phyloP scores from a whole-genome alignment of 2,329 filamentous ascomycete genomes.

The Talaromyces sp. region DNA sequence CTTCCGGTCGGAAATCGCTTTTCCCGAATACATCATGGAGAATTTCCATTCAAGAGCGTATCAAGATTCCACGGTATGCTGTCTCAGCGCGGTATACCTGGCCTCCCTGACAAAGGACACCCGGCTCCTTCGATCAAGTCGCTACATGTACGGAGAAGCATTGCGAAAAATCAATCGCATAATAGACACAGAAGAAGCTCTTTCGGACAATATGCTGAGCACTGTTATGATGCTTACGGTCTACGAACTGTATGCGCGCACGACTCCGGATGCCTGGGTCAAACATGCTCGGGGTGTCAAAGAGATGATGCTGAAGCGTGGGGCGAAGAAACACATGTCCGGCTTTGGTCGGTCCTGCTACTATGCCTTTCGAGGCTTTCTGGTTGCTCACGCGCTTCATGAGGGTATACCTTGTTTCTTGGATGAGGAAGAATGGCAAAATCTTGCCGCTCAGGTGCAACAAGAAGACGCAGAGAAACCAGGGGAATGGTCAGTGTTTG shows the following conservation, averaged over 20 bases:
- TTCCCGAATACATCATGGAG: constrained; percentile 29
- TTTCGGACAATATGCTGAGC: constrained; percentile 33
- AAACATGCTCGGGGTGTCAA: constrained; percentile 36
- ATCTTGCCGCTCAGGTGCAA: constrained; percentile 21
- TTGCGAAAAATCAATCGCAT: constrained; percentile 30
- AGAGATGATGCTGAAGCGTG: constrained; percentile 34
- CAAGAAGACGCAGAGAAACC: constrained; percentile 18
- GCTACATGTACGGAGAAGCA: constrained; percentile 28
- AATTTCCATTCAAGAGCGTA: constrained; percentile 20
- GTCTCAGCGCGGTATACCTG: constrained; percentile 28
- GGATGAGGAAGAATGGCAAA: constrained; percentile 34
- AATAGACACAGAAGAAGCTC: constrained; percentile 30
- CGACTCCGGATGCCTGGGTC: constrained; percentile 36
- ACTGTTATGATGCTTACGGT: constrained; percentile 35
- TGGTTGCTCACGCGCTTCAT: constrained; percentile 35
- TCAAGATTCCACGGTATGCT: constrained; percentile 24
- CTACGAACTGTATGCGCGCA: constrained; percentile 38
- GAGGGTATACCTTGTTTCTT: constrained; percentile 35
- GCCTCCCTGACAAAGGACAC: constrained; percentile 24
- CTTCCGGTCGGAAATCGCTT: constrained; percentile 27
- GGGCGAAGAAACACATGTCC: constrained; percentile 30
- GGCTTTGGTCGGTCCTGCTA: constrained; percentile 36
- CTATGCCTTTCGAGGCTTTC: constrained; percentile 34
- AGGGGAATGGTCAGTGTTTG: constrained; percentile 28
- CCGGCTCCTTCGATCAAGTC: constrained; percentile 27